A percentile compares a stretch with the other conserved stretches of the same genome.
Evolutionary conservation across 352 stramenopile genomes (phyloP).

Genomic region (Phytopythium boreale): DNA sequence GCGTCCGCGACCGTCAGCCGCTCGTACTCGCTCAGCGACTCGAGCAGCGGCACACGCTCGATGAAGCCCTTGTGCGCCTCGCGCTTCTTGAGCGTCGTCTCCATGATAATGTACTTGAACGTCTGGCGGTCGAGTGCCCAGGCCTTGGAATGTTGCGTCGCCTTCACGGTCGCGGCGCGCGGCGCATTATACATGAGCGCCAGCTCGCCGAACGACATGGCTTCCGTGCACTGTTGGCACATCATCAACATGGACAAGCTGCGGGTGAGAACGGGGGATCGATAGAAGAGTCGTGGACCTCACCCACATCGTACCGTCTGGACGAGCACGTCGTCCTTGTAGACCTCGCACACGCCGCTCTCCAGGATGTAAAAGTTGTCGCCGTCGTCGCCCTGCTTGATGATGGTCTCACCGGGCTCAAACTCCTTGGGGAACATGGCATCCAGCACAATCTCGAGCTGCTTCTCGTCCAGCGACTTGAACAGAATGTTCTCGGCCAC

Average conservation of each 20-base stretch:
- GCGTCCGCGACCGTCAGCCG: constrained; percentile 87
- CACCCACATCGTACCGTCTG: constrained; percentile 48
- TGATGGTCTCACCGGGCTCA: constrained; percentile 74
- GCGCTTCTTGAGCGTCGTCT: constrained; percentile 88
- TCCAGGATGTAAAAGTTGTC: constrained; percentile 96
- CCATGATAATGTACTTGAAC: constrained; percentile 92
- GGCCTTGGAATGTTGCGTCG: constrained; percentile 87
- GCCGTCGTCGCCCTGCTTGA: constrained; percentile 89
- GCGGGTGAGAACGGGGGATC: neutral
- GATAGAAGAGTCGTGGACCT: neutral
- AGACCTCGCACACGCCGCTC: constrained; percentile 89
- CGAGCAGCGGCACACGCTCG: constrained; percentile 87
- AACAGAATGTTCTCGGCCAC: constrained; percentile 89
- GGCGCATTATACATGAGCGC: constrained; percentile 97
- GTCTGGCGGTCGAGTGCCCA: constrained; percentile 90
- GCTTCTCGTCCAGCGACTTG: constrained; percentile 87
- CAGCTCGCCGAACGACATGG: constrained; percentile 95
- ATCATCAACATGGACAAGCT: constrained; percentile 3
- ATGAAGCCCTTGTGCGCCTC: constrained; percentile 88
- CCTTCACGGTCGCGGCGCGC: constrained; percentile 93
- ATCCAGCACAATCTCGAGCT: constrained; percentile 83
- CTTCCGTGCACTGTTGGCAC: constrained; percentile 63
- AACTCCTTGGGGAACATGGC: constrained; percentile 88
- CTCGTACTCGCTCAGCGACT: constrained; percentile 89
- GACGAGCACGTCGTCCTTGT: constrained; percentile 86